phyloP scores from a whole-genome alignment of 352 stramenopile species.

The Saprolegnia parasitica region DNA sequence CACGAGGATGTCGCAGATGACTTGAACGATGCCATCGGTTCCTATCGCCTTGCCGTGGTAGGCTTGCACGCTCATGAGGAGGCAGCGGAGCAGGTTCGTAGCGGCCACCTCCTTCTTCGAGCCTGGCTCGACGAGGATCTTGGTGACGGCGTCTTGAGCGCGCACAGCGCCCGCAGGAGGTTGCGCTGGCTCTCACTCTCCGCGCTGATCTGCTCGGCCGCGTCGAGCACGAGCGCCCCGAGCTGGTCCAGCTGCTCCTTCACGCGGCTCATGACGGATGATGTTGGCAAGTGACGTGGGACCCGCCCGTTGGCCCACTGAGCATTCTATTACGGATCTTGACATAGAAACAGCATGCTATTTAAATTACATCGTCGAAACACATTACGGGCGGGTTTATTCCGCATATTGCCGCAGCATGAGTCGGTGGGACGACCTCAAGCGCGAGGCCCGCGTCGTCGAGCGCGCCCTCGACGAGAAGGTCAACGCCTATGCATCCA shows the following conservation, averaged over 20 bases:
- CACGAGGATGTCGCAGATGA: constrained; percentile 70
- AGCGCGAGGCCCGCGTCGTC: constrained; percentile 55
- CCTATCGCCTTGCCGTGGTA: constrained; percentile 19
- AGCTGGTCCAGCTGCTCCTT: constrained; percentile 26
- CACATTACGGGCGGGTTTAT: background rate
- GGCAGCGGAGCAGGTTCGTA: constrained; percentile 1
- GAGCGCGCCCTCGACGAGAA: constrained; percentile 81
- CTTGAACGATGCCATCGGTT: constrained; percentile 49
- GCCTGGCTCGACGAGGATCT: background rate
- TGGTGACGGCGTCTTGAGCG: constrained; percentile 10
- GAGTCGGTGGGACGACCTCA: constrained; percentile 64
- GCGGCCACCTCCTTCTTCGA: constrained; percentile 14
- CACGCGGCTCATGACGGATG: constrained; percentile 7
- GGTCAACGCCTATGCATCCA: constrained; percentile 57
- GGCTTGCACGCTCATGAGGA: constrained; percentile 15
- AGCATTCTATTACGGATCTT: background rate
- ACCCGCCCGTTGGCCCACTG: background rate
- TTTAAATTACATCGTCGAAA: background rate
- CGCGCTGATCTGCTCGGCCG: constrained; percentile 3
- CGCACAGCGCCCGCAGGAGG: constrained; percentile 16
- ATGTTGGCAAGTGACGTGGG: background rate
- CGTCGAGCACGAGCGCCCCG: constrained; percentile 11
- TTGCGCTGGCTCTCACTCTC: constrained; percentile 9
- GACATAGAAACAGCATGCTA: background rate
- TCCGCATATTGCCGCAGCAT: background rate